Percentiles rank a stretch among this genome's conserved stretches.
Evolutionary conservation across 148 eudicot species (phyloP).

Genomic region (Hydrangea macrophylla): DNA sequence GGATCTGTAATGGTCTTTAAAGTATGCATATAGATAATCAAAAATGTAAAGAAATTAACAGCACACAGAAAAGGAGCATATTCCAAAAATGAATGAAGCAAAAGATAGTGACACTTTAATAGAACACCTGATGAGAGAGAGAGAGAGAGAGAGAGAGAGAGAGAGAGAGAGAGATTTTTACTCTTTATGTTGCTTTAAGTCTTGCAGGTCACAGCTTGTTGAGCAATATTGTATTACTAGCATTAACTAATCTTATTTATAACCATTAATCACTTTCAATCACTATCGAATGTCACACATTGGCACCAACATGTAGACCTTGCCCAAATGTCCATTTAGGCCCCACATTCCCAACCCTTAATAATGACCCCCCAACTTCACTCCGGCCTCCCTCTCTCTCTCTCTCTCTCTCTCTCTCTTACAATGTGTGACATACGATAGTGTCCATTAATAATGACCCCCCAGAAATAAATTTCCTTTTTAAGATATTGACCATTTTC

Average conservation of each 20-base stretch:
- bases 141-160: too few species aligned
- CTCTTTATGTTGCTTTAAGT: conserved; percentile 22
- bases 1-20: too few species aligned
- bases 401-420: not conserved
- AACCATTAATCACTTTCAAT: conserved; percentile 26
- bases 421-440: not conserved
- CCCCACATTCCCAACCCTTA: conserved; percentile 25
- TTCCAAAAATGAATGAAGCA: conserved; percentile 27
- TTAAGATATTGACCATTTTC: too few species aligned
- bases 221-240: conserved; percentile 40
- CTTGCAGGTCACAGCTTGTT: conserved; percentile 50
- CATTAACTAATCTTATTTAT: conserved; percentile 20
- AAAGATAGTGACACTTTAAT: conserved; percentile 46
- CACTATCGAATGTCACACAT: conserved; percentile 42
- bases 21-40: not conserved
- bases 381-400: not conserved
- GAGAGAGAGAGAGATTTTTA: not conserved
- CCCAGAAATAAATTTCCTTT: not conserved
- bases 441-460: too few species aligned
- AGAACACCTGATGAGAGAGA: conserved; percentile 22
- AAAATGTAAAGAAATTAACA: not conserved
- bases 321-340: conserved; percentile 27
- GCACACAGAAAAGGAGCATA: conserved; percentile 17
- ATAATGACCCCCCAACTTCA: conserved; percentile 19
- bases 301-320: conserved; percentile 50